Evolutionary conservation across 805 yeast genomes (phyloP).

Genomic region (Lipomyces chichibuensis): DNA sequence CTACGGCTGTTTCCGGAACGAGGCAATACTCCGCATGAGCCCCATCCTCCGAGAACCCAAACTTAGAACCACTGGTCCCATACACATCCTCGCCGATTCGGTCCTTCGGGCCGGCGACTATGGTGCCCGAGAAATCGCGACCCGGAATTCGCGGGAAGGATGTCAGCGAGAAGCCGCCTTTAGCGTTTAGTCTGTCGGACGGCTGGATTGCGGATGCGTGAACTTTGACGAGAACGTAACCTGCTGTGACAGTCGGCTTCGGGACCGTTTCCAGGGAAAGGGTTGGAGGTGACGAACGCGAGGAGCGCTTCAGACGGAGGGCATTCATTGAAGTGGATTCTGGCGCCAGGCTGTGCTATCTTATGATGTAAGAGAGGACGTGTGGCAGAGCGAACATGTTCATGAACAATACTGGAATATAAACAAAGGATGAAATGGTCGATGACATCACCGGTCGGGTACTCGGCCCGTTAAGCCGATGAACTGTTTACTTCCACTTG

Average conservation of each 20-base stretch:
- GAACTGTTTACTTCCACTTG: too few relatives aligned
- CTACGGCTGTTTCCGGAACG: not conserved
- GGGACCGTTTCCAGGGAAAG: not conserved
- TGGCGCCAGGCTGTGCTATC: too few relatives aligned
- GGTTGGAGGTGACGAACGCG: not conserved
- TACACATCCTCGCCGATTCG: not conserved
- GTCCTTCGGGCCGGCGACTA: not conserved
- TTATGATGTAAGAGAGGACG: too few relatives aligned
- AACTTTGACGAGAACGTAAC: not conserved
- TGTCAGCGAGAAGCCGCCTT: not conserved
- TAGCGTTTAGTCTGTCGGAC: not conserved
- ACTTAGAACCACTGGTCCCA: not conserved
- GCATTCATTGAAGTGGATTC: not conserved
- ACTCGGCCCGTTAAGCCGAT: too few relatives aligned
- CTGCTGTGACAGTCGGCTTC: not conserved
- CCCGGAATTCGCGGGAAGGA: conserved; percentile 3
- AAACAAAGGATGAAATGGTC: too few relatives aligned
- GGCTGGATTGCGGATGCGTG: conserved; percentile 2
- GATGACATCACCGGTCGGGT: too few relatives aligned
- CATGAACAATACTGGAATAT: too few relatives aligned
- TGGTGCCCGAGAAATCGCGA: not conserved
- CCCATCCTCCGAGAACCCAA: not conserved
- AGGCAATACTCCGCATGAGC: not conserved
- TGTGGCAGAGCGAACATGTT: too few relatives aligned
- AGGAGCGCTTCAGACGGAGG: not conserved